Evolutionary conservation across 164 flowering plant genomes (phyloP), one percentile per base, ranked within the genome.

Genomic region (Magnolia kwangsiensis): DNA sequence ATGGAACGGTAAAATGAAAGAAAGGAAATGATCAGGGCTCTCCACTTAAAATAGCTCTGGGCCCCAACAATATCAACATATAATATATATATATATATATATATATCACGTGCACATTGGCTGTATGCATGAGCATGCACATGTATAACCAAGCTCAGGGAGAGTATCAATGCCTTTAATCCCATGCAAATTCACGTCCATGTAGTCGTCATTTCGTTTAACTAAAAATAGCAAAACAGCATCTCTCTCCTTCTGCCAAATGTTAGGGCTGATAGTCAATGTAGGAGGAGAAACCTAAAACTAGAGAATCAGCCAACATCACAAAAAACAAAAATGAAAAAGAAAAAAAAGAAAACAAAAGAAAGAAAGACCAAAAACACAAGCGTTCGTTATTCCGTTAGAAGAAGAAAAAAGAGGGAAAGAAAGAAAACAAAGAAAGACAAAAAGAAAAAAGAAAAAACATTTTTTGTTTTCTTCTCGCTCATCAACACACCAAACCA

Each of bases 221-320:
- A 11, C 61, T 55, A 55, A 55, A 55, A 11, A 55, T 55, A 55
- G 16, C 13, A 51, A 51, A 55, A 16, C 61, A 11, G 13, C 61
- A 55, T 55, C 13, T 55, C 50, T 27, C 20, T 50, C 72, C n/a
- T 70, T 50, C 27, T n/a, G 72, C 77, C 77, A 75, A 67, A 75
- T 75, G 77, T 68, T 75, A 2, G 77, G 64, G 9, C 13, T 27
- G 16, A 23, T 4, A 75, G 71, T 10, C 49, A 67, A 66, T 75
- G 50, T 67, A 67, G 77, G 77, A 55, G 71, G 50, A 9, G 61
- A 29, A 67, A 75, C 64, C 61, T 11, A 55, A 55, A 55, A 11
- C 16, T 16, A 55, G 49, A 29, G 49, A 20, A n/a, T 24, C 23
- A 50, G 9, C n/a, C 23, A 51, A 55, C 16, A 50, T 58, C 63